Base-by-base conservation (phyloP, 2,329 filamentous ascomycete genomes). In the Xylariaceae sp. region DNA sequence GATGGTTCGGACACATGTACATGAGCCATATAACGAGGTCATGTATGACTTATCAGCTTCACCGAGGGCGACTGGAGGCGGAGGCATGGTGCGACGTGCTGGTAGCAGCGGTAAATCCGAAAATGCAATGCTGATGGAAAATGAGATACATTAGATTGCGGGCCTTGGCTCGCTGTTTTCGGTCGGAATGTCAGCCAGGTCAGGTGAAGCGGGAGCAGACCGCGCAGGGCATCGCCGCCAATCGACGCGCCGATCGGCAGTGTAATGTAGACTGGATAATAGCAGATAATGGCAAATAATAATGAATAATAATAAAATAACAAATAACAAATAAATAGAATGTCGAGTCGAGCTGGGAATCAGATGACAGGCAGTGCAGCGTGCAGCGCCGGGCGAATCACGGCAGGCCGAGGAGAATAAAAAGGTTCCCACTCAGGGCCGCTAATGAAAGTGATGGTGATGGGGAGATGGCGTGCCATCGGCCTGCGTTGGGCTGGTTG, bases 281-380 rank as follows among this genome's bases (percentile, higher is more conserved):
- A n/a, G n/a, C n/a, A n/a, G n/a, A n/a, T n/a, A n/a, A n/a, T n/a
- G n/a, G n/a, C n/a, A n/a, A n/a, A n/a, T n/a, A n/a, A n/a, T n/a
- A n/a, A n/a, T n/a, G n/a, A n/a, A n/a, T n/a, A n/a, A n/a, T n/a
- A n/a, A n/a, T n/a, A n/a, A n/a, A 53, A 49, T 40, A 47, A 49
- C 43, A 42, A 41, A 36, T 50, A 26, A 30, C 29, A 30, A 50
- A 36, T n/a, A n/a, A n/a, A n/a, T n/a, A n/a, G n/a, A n/a, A n/a
- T n/a, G n/a, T n/a, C n/a, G 44, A 18, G 30, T 40, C 57, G 39
- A 40, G 36, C 57, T 53, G 49, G 51, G 43, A 29, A 56, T 56
- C 57, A 60, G 57, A 60, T 60, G 57, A 58, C 48, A 54, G 53
- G 46, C 37, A 49, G 40, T 50, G 53, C 57, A 58, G 49, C n/a